These are phyloP conservation scores for Aciculosporium take DNA, from an alignment of 2,329 filamentous ascomycete genomes.

Conservation along the genomic window DNA sequence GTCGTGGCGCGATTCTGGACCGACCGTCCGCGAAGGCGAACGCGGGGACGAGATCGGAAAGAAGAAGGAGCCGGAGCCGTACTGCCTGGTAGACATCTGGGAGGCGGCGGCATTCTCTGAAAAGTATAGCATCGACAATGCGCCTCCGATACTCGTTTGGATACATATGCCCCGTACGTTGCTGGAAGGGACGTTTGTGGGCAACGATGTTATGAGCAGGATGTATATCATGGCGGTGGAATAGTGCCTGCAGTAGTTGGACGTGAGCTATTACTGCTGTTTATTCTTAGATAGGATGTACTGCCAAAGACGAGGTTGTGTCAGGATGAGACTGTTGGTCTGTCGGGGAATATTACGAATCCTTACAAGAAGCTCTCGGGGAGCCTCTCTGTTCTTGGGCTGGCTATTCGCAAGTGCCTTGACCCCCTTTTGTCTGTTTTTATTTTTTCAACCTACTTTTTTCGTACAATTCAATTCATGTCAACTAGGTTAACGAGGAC, in stretches of 20 bases:
- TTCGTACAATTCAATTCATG: no score
- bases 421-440: neutral
- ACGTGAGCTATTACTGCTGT: no score
- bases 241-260: slow-evolving; percentile 11
- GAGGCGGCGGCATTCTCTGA: slow-evolving; percentile 20
- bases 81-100: slow-evolving; percentile 26
- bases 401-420: slow-evolving; percentile 28
- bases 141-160: slow-evolving; percentile 15
- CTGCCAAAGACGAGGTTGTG: neutral
- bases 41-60: slow-evolving; percentile 10
- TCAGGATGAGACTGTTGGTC: slow-evolving; percentile 2
- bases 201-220: slow-evolving; percentile 9
- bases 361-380: slow-evolving; percentile 22
- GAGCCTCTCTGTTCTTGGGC: slow-evolving; percentile 30
- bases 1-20: slow-evolving; percentile 25
- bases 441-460: no score
- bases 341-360: slow-evolving; percentile 4
- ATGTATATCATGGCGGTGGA: slow-evolving; percentile 12
- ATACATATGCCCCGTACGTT: slow-evolving; percentile 6
- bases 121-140: slow-evolving; percentile 20
- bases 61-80: slow-evolving; percentile 22
- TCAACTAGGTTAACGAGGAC: neutral
- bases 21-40: slow-evolving; percentile 15
- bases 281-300: no score
- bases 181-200: neutral